Percentiles rank a stretch among this genome's conserved stretches.
These are phyloP conservation scores for Eutrema heterophyllum DNA, from an alignment of 345 rosid species.

Conservation along the genomic window DNA sequence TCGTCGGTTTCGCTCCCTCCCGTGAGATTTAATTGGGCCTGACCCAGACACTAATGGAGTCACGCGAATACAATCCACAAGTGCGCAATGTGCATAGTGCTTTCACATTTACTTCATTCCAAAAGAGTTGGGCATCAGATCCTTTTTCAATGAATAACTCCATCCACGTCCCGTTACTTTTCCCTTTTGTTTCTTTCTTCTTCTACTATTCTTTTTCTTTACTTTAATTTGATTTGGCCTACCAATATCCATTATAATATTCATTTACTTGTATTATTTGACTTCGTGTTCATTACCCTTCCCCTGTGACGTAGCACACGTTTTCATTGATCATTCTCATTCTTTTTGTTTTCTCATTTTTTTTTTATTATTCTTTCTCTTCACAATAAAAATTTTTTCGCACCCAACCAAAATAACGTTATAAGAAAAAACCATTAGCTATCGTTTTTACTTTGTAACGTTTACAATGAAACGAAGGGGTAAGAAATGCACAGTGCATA, in stretches of 20 bases:
- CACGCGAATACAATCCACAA: slow-evolving; percentile 11
- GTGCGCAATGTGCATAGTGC: slow-evolving; percentile 26
- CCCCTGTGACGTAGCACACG: background rate
- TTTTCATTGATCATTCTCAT: slow-evolving; percentile 9
- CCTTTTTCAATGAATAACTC: slow-evolving; percentile 15
- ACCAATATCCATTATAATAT: slow-evolving; percentile 17
- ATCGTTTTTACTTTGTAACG: background rate
- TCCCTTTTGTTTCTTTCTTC: slow-evolving; percentile 19
- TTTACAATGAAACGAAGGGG: background rate
- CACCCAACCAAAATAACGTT: slow-evolving; percentile 9
- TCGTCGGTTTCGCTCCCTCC: too few relatives aligned
- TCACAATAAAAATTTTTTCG: background rate
- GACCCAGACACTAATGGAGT: too few relatives aligned
- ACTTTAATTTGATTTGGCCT: slow-evolving; percentile 14
- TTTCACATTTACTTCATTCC: slow-evolving; percentile 8
- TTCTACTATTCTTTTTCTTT: background rate
- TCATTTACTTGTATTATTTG: slow-evolving; percentile 21
- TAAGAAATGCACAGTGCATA: background rate
- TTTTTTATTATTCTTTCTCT: background rate
- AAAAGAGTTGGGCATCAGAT: slow-evolving; percentile 27
- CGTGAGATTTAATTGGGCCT: too few relatives aligned
- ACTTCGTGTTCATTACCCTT: slow-evolving; percentile 5
- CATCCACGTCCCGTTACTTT: slow-evolving; percentile 31
- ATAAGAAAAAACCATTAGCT: background rate
- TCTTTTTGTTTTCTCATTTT: too few relatives aligned